A percentile compares a stretch with the other conserved stretches of the same genome.
phyloP scores from a whole-genome alignment of 805 yeast genomes.

The Teunomyces cretensis region DNA sequence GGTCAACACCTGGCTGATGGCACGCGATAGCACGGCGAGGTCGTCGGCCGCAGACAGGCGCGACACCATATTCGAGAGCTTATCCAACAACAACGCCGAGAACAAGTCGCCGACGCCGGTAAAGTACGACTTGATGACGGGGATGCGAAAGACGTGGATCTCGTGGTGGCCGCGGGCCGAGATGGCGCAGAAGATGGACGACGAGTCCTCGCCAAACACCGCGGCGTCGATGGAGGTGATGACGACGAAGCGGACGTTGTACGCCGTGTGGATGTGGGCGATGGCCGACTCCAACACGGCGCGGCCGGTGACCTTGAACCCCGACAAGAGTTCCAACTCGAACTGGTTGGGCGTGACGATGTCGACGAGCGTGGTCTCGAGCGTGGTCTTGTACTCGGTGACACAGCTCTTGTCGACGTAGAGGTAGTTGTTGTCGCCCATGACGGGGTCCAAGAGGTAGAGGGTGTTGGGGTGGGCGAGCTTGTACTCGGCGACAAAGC shows the following conservation, averaged over 20 bases:
- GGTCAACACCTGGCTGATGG: constrained; percentile 56
- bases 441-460: constrained; percentile 74
- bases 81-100: constrained; percentile 73
- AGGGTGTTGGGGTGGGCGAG: constrained; percentile 28
- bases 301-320: constrained; percentile 41
- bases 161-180: constrained; percentile 10
- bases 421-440: constrained; percentile 75
- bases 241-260: constrained; percentile 58
- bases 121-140: constrained; percentile 73
- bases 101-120: constrained; percentile 95
- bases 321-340: constrained; percentile 75
- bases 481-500: constrained; percentile 38
- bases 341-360: constrained; percentile 89
- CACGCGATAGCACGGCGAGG: constrained; percentile 20
- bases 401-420: constrained; percentile 58
- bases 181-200: constrained; percentile 26
- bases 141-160: constrained; percentile 44
- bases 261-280: constrained; percentile 45
- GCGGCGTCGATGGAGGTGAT: constrained; percentile 53
- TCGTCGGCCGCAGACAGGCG: constrained; percentile 7
- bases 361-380: constrained; percentile 63
- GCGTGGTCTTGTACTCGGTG: constrained; percentile 38
- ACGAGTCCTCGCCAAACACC: constrained; percentile 8
- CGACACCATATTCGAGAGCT: constrained; percentile 37
- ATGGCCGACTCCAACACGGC: constrained; percentile 49